Conservation (phyloP, 2,329 filamentous ascomycete genomes). For the Fusarium phyllophilum region DNA sequence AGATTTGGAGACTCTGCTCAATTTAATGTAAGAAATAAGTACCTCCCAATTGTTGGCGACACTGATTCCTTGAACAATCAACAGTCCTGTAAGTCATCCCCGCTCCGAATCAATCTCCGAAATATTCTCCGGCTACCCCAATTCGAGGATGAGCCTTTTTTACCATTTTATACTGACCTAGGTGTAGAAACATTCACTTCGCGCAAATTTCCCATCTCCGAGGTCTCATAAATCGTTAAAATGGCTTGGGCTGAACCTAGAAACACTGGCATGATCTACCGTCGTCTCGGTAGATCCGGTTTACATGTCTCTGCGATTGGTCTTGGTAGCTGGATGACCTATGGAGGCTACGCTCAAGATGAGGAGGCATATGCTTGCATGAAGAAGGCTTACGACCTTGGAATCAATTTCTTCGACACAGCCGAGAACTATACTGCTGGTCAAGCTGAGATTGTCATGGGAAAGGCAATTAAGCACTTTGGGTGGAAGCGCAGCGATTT, state of each 20-base stretch:
- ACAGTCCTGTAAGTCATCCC: conserved; percentile 14
- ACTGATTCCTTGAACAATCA: neutral
- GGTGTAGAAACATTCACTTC: neutral
- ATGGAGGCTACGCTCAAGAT: conserved; percentile 72
- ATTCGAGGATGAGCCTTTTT: neutral
- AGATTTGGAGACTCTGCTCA: neutral
- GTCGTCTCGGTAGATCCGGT: conserved; percentile 61
- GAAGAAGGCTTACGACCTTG: conserved; percentile 69
- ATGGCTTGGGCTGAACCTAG: conserved; percentile 58
- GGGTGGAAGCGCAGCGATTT: conserved; percentile 70
- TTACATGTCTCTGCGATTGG: conserved; percentile 75
- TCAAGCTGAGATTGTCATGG: conserved; percentile 72
- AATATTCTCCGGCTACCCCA: conserved; percentile 13
- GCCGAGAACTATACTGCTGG: conserved; percentile 70
- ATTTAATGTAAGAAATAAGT: neutral
- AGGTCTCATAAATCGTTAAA: conserved; percentile 23
- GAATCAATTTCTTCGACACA: conserved; percentile 72
- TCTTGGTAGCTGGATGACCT: conserved; percentile 73
- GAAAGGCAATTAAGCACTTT: conserved; percentile 68
- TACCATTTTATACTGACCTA: neutral
- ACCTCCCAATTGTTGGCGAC: too few species aligned
- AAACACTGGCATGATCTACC: conserved; percentile 57
- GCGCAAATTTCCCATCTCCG: neutral
- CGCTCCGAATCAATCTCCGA: conserved; percentile 44
- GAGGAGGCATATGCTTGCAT: conserved; percentile 70